Evolutionary conservation across 139 green algal species (phyloP).

Genomic region (Pleodorina starrii): DNA sequence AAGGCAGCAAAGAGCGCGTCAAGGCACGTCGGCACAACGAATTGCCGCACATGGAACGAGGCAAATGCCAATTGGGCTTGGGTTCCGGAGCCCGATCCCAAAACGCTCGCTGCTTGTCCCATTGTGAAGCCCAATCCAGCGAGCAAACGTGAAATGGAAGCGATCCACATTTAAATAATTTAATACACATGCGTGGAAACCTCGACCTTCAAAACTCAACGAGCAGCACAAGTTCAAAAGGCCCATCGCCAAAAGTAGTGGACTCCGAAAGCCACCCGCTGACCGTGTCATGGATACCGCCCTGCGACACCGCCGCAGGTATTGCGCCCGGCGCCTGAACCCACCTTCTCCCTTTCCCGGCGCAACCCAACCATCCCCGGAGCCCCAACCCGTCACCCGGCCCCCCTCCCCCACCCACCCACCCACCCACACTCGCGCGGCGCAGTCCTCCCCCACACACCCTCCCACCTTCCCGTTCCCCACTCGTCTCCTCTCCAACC

Average conservation of each 20-base stretch:
- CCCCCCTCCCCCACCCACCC: too few species aligned
- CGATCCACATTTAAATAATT: background rate
- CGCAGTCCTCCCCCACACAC: too few species aligned
- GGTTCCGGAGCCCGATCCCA: background rate
- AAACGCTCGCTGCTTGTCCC: too few species aligned
- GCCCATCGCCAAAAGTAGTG: background rate
- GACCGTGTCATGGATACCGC: background rate
- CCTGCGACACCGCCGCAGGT: background rate
- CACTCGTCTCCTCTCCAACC: background rate
- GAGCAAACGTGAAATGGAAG: background rate
- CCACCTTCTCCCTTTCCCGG: background rate
- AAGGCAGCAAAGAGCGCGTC: too few species aligned
- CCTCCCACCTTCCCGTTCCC: background rate
- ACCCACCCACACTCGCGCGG: too few species aligned
- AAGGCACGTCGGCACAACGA: too few species aligned
- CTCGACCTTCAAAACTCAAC: background rate
- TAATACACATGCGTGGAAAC: background rate
- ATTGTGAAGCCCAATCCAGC: background rate
- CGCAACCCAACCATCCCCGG: too few species aligned
- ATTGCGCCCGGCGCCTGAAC: background rate
- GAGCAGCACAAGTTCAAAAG: background rate
- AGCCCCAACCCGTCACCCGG: too few species aligned
- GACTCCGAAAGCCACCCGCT: background rate
- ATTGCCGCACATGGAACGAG: too few species aligned
- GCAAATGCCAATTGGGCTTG: too few species aligned